These are phyloP conservation scores for Arthrobotrys megalospora DNA, from an alignment of 2,329 filamentous ascomycete genomes.

Conservation along the genomic window DNA sequence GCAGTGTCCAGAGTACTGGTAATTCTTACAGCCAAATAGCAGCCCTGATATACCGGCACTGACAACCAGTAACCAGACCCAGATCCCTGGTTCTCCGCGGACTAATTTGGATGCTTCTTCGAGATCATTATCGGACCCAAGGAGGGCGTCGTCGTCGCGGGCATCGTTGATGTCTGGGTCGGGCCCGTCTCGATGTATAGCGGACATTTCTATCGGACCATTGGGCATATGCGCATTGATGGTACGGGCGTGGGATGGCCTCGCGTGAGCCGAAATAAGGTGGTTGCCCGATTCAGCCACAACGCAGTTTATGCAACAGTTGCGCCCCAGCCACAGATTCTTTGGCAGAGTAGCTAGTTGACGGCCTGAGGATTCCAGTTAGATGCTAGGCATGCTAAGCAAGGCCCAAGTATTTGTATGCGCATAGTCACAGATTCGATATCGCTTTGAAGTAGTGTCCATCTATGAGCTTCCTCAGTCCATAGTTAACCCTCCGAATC, in stretches of 20 bases:
- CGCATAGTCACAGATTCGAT: not conserved
- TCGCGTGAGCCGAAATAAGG: conserved; percentile 21
- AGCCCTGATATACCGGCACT: conserved; percentile 78
- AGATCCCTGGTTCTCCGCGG: conserved; percentile 54
- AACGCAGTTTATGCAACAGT: conserved; percentile 48
- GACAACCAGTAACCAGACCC: conserved; percentile 74
- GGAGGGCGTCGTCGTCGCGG: conserved; percentile 55
- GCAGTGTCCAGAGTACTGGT: too few relatives aligned
- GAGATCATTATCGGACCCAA: conserved; percentile 55
- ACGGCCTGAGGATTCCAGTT: too few relatives aligned
- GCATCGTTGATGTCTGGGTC: conserved; percentile 25
- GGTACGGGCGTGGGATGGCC: conserved; percentile 11
- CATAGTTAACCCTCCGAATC: not conserved
- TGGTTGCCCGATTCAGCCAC: conserved; percentile 25
- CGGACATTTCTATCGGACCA: conserved; percentile 50
- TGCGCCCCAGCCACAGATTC: not conserved
- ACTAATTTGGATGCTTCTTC: conserved; percentile 53
- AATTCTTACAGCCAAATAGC: conserved; percentile 76
- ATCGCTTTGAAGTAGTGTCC: not conserved
- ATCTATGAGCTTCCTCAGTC: not conserved
- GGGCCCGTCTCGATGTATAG: conserved; percentile 34
- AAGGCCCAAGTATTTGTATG: too few relatives aligned
- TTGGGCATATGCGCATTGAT: conserved; percentile 32
- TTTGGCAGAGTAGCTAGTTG: too few relatives aligned
- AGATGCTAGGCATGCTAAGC: too few relatives aligned